Evolutionary conservation across 2,329 filamentous ascomycete genomes (phyloP).

Genomic region (Pseudogymnoascus sp.): DNA sequence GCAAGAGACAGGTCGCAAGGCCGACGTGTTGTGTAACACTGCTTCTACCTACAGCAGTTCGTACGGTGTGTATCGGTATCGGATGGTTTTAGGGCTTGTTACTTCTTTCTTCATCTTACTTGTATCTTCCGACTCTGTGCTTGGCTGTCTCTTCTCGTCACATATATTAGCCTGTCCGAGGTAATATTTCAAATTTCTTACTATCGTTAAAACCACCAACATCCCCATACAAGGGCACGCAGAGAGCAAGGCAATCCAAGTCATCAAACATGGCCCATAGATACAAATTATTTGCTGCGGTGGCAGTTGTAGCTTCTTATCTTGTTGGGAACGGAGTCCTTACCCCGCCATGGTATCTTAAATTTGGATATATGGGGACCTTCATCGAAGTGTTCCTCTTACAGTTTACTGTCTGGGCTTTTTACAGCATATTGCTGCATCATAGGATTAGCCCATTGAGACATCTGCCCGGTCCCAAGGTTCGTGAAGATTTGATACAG

Average conservation of each 20-base stretch:
- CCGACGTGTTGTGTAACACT: neutral
- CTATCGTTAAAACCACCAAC: neutral
- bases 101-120: neutral
- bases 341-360: neutral
- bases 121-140: neutral
- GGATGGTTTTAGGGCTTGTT: neutral
- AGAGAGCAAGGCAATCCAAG: neutral
- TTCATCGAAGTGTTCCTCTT: constrained; percentile 34
- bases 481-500: constrained; percentile 26
- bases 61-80: neutral
- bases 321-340: neutral
- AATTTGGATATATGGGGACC: constrained; percentile 30
- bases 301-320: neutral
- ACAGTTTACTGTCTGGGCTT: constrained; percentile 29
- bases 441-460: constrained; percentile 52
- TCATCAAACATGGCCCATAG: neutral
- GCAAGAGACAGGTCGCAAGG: too few relatives aligned
- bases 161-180: neutral
- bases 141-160: neutral
- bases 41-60: neutral
- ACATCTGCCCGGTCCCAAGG: constrained; percentile 46
- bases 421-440: constrained; percentile 45
- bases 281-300: neutral
- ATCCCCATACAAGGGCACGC: neutral
- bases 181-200: neutral